Evolutionary conservation across 306 rosid genomes (phyloP), one percentile per base, ranked within the genome.

Genomic region (Carpinus fangiana): DNA sequence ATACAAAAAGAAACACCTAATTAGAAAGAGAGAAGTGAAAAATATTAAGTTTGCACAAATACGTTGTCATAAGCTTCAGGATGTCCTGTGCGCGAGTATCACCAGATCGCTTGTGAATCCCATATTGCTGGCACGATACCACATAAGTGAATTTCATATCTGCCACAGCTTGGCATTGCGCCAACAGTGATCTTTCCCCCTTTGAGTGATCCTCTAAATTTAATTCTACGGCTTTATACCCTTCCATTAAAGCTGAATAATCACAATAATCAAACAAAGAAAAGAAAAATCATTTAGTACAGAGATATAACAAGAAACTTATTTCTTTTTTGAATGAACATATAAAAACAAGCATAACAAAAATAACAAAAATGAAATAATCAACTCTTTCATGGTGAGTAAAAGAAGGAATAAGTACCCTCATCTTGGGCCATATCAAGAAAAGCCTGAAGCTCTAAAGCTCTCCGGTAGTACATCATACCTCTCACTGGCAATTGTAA

Each of bases 101-200:
- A 68, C 98, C 93, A 68, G 98, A 87, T 79, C 96, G 91, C 85
- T 91, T 95, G 78, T 92, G 97, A 84, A 92, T 95, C 69, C 98
- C 97, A 81, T 95, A 95, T 21, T 76, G 89, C 81, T 95, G 98
- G 84, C 98, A 95, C 28, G 98, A 92, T 54, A 95, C 98, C n/a
- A 95, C 98, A n/a, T 87, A 92, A 20, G 97, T 87, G 75, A 95
- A 95, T 78, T 95, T 95, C 98, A 95, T 87, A 88, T 95, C 98
- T 78, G 97, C 92, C 61, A 95, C 94, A 3, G 98, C 98, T 70
- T 92, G 98, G 81, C 98, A 92, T 82, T 95, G 98, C 17, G 96
- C 85, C 97, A 92, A 92, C 73, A 94, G 76, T 73, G 98, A 91
- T 75, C 93, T 88, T 62, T 89, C 98, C 78, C 92, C 98, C 77